Conservation (phyloP, 352 stramenopile genomes). For the Phytophthora fragariae region DNA sequence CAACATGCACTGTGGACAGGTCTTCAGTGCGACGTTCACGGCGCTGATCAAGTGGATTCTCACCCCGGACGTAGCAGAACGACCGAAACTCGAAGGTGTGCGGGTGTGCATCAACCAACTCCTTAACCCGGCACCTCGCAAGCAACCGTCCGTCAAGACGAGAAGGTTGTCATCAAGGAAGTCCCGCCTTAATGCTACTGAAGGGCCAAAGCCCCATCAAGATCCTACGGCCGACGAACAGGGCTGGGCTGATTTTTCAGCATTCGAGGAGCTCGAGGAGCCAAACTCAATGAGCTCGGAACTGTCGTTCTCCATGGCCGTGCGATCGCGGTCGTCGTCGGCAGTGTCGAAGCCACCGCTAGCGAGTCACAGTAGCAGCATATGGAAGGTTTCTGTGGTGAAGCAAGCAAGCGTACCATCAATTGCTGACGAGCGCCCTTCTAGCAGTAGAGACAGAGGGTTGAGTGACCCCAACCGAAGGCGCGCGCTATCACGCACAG, state of each 20-base stretch:
- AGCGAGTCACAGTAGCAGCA: conserved; percentile 12
- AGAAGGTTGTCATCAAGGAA: conserved; percentile 20
- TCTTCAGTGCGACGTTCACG: conserved; percentile 67
- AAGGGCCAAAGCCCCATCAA: conserved; percentile 6
- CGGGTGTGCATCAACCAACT: conserved; percentile 40
- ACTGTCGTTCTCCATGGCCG: conserved; percentile 8
- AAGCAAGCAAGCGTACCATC: conserved; percentile 14
- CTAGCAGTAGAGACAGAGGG: conserved; percentile 9
- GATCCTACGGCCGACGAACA: conserved; percentile 15
- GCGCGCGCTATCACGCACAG: conserved; percentile 33
- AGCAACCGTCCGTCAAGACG: conserved; percentile 17
- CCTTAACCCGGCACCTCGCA: conserved; percentile 12
- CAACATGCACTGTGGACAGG: conserved; percentile 27
- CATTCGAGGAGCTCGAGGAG: conserved; percentile 25
- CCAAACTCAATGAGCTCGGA: conserved; percentile 13
- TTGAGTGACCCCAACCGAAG: conserved; percentile 18
- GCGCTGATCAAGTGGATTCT: conserved; percentile 83
- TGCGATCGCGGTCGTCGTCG: conserved; percentile 15
- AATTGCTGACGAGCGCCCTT: not conserved
- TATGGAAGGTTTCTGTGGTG: conserved; percentile 7
- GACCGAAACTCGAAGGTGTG: conserved; percentile 69
- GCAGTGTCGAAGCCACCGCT: conserved; percentile 7
- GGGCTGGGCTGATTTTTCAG: conserved; percentile 42
- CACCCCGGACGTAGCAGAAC: conserved; percentile 55
- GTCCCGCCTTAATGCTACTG: not conserved